Conservation (phyloP, 208 protist genomes). For the Leishmania arabica region DNA sequence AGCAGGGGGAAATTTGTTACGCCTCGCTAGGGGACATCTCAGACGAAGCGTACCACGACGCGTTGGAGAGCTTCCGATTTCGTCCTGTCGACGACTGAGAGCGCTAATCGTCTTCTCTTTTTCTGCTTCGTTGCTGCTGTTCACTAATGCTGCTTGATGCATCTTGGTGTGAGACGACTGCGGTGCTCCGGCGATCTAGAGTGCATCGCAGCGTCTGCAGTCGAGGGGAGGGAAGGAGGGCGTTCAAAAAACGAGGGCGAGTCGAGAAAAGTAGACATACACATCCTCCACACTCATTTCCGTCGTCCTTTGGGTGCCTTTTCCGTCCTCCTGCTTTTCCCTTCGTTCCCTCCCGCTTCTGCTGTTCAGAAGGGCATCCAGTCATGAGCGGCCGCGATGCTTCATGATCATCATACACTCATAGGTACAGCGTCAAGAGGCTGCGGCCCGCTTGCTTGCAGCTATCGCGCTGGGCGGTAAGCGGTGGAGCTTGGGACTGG, state of each 20-base stretch:
- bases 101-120: neutral
- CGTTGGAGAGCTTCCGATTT: conserved; percentile 55
- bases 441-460: neutral
- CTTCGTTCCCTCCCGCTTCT: neutral
- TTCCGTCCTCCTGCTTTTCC: neutral
- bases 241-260: neutral
- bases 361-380: no score
- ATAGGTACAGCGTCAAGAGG: neutral
- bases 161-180: neutral
- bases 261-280: neutral
- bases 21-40: conserved; percentile 32
- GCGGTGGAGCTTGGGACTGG: neutral
- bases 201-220: neutral
- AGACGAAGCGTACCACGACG: conserved; percentile 43
- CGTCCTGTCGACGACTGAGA: conserved; percentile 20
- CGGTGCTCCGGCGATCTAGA: neutral
- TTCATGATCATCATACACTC: neutral
- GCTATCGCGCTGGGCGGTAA: neutral
- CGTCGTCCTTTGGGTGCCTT: neutral
- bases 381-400: neutral
- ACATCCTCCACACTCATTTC: neutral
- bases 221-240: neutral
- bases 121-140: neutral
- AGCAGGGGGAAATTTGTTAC: conserved; percentile 32
- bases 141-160: no score